Conservation (phyloP, 2,329 filamentous ascomycete species). For the Neurospora sp. region DNA sequence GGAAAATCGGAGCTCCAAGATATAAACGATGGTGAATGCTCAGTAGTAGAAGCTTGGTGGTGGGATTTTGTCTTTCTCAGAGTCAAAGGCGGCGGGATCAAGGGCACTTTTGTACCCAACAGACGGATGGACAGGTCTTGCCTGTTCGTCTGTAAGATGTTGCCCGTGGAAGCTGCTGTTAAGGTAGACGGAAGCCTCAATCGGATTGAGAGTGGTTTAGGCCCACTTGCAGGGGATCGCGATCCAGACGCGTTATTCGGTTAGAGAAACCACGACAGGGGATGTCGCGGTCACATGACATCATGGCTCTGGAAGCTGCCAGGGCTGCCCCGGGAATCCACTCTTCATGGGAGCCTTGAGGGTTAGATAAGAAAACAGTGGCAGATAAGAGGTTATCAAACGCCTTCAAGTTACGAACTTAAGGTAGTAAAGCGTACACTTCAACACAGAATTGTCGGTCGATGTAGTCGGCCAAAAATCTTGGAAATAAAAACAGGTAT, state of each 20-base stretch:
- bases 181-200: background rate
- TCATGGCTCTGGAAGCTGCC: background rate
- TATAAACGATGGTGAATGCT: background rate
- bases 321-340: background rate
- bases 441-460: background rate
- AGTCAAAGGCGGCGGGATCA: background rate
- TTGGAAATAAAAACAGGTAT: background rate
- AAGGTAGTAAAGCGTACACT: background rate
- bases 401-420: no score
- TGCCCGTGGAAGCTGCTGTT: background rate
- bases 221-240: background rate
- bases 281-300: conserved; percentile 3
- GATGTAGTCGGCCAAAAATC: background rate
- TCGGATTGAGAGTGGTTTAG: background rate
- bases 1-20: background rate
- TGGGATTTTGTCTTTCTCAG: background rate
- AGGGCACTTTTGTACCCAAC: background rate
- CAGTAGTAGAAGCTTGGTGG: background rate
- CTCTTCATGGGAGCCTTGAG: background rate
- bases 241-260: background rate
- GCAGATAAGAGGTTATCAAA: background rate
- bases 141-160: background rate
- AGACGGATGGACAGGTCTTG: background rate
- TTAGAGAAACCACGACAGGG: background rate
- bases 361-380: background rate